phyloP scores from a whole-genome alignment of 1,139 yeast species.

The Wickerhamomyces sp. region DNA sequence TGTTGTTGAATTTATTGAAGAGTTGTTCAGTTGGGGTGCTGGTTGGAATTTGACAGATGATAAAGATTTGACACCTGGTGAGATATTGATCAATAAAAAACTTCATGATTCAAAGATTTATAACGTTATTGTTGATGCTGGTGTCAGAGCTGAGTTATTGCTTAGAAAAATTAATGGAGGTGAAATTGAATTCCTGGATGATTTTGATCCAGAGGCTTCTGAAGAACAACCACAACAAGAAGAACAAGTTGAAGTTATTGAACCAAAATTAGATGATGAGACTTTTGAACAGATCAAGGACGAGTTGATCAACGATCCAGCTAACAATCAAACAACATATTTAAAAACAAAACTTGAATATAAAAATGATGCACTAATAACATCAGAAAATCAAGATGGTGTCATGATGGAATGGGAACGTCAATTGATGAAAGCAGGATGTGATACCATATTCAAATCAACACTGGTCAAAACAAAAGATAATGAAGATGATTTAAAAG shows the following conservation, averaged over 20 bases:
- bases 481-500: constrained; percentile 30
- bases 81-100: constrained; percentile 51
- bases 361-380: constrained; percentile 64
- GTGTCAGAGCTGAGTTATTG: constrained; percentile 83
- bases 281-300: constrained; percentile 12
- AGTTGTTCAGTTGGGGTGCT: constrained; percentile 78
- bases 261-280: constrained; percentile 4
- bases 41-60: constrained; percentile 79
- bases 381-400: constrained; percentile 74
- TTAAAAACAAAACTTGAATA: constrained; percentile 65
- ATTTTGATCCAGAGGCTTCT: constrained; percentile 18
- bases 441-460: constrained; percentile 54
- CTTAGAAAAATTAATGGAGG: constrained; percentile 72
- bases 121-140: constrained; percentile 68
- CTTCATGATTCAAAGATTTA: constrained; percentile 39
- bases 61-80: constrained; percentile 72
- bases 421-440: constrained; percentile 74
- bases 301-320: constrained; percentile 39
- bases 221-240: constrained; percentile 13
- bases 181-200: constrained; percentile 41
- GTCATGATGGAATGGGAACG: constrained; percentile 99
- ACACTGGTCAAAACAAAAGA: constrained; percentile 25
- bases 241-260: constrained; percentile 25
- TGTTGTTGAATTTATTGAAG: constrained; percentile 53
- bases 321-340: constrained; percentile 61